phyloP scores from a whole-genome alignment of 495 filamentous ascomycete species.

The Neurospora sp. region DNA sequence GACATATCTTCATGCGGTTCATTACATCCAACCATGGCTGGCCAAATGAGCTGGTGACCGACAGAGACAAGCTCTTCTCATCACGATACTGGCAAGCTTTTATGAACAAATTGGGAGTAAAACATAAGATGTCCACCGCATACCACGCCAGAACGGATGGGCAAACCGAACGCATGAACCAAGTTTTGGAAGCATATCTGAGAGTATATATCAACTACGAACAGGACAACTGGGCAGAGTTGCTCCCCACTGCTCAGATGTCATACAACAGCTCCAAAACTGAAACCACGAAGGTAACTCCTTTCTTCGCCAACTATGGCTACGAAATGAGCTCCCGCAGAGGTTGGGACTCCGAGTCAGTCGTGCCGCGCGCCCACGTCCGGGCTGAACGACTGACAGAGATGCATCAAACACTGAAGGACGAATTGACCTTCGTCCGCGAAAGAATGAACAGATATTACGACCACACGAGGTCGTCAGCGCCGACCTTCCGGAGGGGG shows the following conservation, averaged over 20 bases:
- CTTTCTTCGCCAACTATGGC: neutral
- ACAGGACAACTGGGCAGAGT: neutral
- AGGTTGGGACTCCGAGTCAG: neutral
- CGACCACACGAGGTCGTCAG: constrained; percentile 11
- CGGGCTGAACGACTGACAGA: constrained; percentile 1
- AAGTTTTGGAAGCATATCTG: no score
- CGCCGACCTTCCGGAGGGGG: constrained; percentile 15
- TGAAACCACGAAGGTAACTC: neutral
- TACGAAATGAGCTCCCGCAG: no score
- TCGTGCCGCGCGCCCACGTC: neutral
- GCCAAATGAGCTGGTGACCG: no score
- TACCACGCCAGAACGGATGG: no score
- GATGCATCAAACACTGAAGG: constrained; percentile 9
- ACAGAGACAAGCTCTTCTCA: no score
- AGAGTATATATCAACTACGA: neutral
- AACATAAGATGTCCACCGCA: no score
- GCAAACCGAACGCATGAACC: no score
- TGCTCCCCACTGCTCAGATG: neutral
- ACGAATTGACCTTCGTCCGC: constrained; percentile 12
- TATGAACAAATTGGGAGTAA: no score
- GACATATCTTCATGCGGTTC: no score
- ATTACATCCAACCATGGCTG: no score
- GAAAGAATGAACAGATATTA: constrained; percentile 9
- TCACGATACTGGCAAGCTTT: no score
- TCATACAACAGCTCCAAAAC: neutral